Base-by-base conservation (phyloP, 306 rosid genomes). In the Fragaria nilgerrensis region DNA sequence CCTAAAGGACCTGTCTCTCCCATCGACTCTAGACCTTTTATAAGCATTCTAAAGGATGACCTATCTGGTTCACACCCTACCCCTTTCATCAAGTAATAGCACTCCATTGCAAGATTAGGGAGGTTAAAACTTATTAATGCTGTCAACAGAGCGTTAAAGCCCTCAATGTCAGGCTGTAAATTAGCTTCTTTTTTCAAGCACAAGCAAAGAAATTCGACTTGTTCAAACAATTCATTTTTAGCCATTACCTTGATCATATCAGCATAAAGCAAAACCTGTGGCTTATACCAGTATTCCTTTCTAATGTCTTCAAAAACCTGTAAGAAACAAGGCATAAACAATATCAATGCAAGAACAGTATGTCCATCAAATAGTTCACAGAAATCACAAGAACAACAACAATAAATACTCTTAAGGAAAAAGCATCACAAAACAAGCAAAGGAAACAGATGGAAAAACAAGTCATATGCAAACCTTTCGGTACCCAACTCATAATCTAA, bases 11-110 rank as follows among this genome's bases (percentile, higher is more conserved):
- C 78, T 32, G 78, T 71, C 70, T 80, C 87, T 69, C 75, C 87
- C 73, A 36, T 63, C 34, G 85, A 73, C 67, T 87, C 91, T 75
- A 85, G 75, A 59, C 87, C 85, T 41, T 71, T 73, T 19, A 85
- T 69, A 17, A 85, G 75, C 62, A 79, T 70, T 77, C 72, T 83
- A 56, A 83, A 83, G 45, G 85, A 78, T 56, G 79, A 48, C 79
- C 85, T 85, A 71, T 87, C 84, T 20, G 86, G 89, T n/a, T 85
- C 89, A 43, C 87, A 83, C 27, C 75, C 87, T 1, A 84, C 82
- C 49, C 62, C 73, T 66, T 83, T 87, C 91, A 82, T 85, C 86
- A 76, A 77, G 77, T 27, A 39, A 78, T 85, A 83, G 55, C 82
- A 85, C 58, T 85, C 86, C 82, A 81, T 81, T 0, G 83, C 80